phyloP scores from a whole-genome alignment of 1,139 yeast genomes.

The Scheffersomyces insectosa region DNA sequence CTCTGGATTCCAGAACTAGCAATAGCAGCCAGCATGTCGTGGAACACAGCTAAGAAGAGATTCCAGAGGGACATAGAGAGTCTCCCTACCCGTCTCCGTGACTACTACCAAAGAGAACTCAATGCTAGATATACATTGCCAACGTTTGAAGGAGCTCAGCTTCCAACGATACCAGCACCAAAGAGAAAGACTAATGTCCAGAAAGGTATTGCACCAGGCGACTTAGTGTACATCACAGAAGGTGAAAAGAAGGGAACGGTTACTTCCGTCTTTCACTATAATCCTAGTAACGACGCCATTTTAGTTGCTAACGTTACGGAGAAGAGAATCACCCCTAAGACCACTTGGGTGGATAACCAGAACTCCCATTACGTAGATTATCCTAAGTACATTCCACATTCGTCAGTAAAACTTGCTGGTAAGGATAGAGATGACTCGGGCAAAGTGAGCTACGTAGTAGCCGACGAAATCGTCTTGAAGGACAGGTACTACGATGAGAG shows the following conservation, averaged over 20 bases:
- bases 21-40: conserved; percentile 29
- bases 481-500: conserved; percentile 75
- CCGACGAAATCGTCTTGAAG: conserved; percentile 66
- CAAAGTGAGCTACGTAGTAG: conserved; percentile 65
- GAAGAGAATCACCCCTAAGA: conserved; percentile 55
- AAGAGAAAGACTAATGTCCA: conserved; percentile 32
- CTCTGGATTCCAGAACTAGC: no score
- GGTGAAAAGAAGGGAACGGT: conserved; percentile 76
- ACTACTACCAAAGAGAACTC: conserved; percentile 23
- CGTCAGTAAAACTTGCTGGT: conserved; percentile 64
- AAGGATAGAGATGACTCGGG: conserved; percentile 68
- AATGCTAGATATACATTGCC: conserved; percentile 34
- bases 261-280: conserved; percentile 44
- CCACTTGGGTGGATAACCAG: conserved; percentile 74
- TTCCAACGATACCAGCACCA: conserved; percentile 15
- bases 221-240: conserved; percentile 51
- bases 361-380: conserved; percentile 68
- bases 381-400: conserved; percentile 55
- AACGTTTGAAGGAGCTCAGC: conserved; percentile 27
- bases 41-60: conserved; percentile 38
- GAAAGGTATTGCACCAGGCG: conserved; percentile 43
- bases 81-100: conserved; percentile 33
- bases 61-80: conserved; percentile 38
- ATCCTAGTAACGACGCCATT: conserved; percentile 34
- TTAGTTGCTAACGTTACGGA: conserved; percentile 37